Base-by-base conservation (phyloP, 441 rosid species). In the Aleurites moluccanus region DNA sequence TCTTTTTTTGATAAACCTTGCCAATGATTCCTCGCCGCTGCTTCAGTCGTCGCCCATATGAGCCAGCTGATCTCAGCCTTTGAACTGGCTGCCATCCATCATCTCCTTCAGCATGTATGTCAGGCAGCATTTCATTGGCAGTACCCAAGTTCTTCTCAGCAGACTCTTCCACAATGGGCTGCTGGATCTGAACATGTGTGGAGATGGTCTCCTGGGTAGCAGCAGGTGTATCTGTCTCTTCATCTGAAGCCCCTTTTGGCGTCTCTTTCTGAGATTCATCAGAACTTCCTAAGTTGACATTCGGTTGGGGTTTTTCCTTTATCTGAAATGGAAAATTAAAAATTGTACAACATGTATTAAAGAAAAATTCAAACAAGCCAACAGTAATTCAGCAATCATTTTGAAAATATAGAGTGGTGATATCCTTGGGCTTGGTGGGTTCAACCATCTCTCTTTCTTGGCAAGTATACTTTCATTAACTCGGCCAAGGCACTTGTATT, bases 11-110 rank as follows among this genome's bases (percentile, higher is more conserved):
- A 82, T 87, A 87, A 74, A 88, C 88, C 82, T 85, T 96, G 77
- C 95, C 89, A 80, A 92, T 77, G 52, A 92, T 85, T 79, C 96
- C 92, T 63, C 98, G 88, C 71, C 97, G 86, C 83, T 96, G 98
- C 91, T 88, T 96, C 77, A 91, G 56, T 76, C 97, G 84, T 76
- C 90, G 89, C 66, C 92, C 92, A 74, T 85, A 78, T 67, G 91
- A 89, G 69, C 89, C 91, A 80, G 91, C 89, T 69, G 97, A 90
- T 84, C 94, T 90, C 28, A 86, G 92, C 88, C 98, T 91, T 77
- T 94, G 99, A 82, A 90, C 99, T 3, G 98, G 86, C 81, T 96
- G 99, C 99, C 99, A 96, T 62, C 98, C 98, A 77, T 91, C 98
- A 77, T 90, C 94, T 72, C 91, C 94, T 84, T 91, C 98, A 73